Conservation (phyloP, 2,329 filamentous ascomycete genomes). For the Dothistroma septosporum region DNA sequence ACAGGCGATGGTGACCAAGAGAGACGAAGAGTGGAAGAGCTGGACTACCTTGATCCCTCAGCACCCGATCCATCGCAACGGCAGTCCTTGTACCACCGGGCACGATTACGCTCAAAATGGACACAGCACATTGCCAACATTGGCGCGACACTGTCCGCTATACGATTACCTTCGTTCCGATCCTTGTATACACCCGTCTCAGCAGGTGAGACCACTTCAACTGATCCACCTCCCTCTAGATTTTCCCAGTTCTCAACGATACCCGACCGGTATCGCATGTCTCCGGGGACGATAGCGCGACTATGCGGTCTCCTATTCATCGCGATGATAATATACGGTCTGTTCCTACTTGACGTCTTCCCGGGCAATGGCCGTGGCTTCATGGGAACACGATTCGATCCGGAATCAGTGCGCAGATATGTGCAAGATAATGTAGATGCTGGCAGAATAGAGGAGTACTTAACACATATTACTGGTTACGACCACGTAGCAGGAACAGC, state of each 20-base stretch:
- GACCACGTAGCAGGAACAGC: conserved; percentile 93
- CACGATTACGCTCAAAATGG: conserved; percentile 47
- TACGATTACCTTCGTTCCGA: conserved; percentile 50
- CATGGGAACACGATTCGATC: conserved; percentile 69
- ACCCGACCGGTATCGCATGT: conserved; percentile 48
- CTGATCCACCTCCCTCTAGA: conserved; percentile 11
- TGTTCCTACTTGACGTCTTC: conserved; percentile 84
- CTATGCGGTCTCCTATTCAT: conserved; percentile 72
- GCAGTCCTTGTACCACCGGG: conserved; percentile 33
- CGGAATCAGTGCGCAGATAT: conserved; percentile 73
- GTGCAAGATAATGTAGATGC: conserved; percentile 70
- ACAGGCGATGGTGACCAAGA: conserved; percentile 50
- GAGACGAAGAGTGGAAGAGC: conserved; percentile 79
- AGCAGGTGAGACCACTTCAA: conserved; percentile 14
- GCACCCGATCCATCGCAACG: conserved; percentile 21
- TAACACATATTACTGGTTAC: conserved; percentile 74
- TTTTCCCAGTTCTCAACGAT: conserved; percentile 36
- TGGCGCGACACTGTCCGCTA: conserved; percentile 54
- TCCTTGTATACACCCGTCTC: conserved; percentile 37
- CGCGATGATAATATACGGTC: conserved; percentile 71
- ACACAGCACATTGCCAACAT: conserved; percentile 56
- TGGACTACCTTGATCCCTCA: conserved; percentile 69
- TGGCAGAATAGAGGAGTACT: conserved; percentile 58
- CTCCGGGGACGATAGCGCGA: conserved; percentile 66
- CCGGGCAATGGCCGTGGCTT: conserved; percentile 60